Conservation (phyloP, 257 asterid species). For the Ilex asprella region DNA sequence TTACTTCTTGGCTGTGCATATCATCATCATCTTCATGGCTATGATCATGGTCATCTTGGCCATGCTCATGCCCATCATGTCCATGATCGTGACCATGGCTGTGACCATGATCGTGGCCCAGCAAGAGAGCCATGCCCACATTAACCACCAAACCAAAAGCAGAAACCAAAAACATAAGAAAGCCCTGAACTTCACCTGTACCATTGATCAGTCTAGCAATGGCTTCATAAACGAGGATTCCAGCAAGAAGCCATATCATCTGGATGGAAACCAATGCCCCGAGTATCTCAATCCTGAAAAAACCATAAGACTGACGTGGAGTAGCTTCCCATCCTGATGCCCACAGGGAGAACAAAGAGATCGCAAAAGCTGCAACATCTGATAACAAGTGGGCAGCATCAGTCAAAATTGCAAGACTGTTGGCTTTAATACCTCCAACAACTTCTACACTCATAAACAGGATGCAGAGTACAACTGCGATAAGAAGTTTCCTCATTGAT, state of each 20-base stretch:
- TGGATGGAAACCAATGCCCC: conserved; percentile 91
- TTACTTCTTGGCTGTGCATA: conserved; percentile 37
- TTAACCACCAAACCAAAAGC: conserved; percentile 80
- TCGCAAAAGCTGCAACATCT: conserved; percentile 91
- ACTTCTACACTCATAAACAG: conserved; percentile 81
- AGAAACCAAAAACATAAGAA: conserved; percentile 72
- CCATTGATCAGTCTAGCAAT: conserved; percentile 51
- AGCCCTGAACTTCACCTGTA: conserved; percentile 76
- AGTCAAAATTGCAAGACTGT: conserved; percentile 79
- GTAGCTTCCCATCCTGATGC: conserved; percentile 97
- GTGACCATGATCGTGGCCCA: conserved; percentile 83
- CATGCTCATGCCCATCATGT: conserved; percentile 20
- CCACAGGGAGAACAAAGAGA: conserved; percentile 84
- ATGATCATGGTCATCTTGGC: conserved; percentile 27
- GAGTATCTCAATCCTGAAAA: conserved; percentile 75
- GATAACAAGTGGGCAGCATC: conserved; percentile 91
- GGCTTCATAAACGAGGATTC: conserved; percentile 91
- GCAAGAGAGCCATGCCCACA: conserved; percentile 64
- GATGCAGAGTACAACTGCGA: conserved; percentile 63
- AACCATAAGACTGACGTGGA: conserved; percentile 92
- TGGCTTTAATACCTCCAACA: conserved; percentile 81
- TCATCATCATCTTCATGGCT: conserved; percentile 35
- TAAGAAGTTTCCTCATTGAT: conserved; percentile 62
- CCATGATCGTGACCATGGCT: conserved; percentile 27
- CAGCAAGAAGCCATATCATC: conserved; percentile 91